Conservation (phyloP, 2,329 filamentous ascomycete genomes). For the Colletotrichum kahawae region DNA sequence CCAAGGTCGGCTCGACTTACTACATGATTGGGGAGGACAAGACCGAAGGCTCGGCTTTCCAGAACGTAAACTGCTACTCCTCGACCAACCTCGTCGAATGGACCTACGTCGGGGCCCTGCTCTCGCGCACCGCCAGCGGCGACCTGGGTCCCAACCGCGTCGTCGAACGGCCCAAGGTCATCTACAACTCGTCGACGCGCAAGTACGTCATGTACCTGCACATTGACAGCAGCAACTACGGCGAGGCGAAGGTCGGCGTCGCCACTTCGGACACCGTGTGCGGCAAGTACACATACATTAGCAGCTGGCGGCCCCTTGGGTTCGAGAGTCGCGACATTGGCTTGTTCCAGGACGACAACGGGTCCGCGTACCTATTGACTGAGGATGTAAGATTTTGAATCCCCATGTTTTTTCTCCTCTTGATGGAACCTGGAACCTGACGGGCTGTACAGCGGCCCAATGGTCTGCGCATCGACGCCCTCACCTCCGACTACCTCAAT, state of each 20-base stretch:
- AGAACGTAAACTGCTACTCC: slow-evolving; percentile 72
- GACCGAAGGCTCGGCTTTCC: slow-evolving; percentile 63
- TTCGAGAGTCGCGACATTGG: slow-evolving; percentile 56
- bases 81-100: slow-evolving; percentile 69
- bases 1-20: slow-evolving; percentile 58
- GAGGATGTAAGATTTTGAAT: slow-evolving; percentile 47
- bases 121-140: slow-evolving; percentile 53
- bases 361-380: slow-evolving; percentile 63
- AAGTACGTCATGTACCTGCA: slow-evolving; percentile 75
- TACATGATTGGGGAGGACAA: slow-evolving; percentile 77
- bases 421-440: neutral
- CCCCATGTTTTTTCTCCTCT: neutral
- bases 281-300: slow-evolving; percentile 54
- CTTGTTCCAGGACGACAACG: slow-evolving; percentile 66
- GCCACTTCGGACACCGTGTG: slow-evolving; percentile 65
- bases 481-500: slow-evolving; percentile 62
- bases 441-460: slow-evolving; percentile 1
- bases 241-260: slow-evolving; percentile 68
- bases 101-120: slow-evolving; percentile 63
- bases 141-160: slow-evolving; percentile 67
- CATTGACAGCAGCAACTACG: slow-evolving; percentile 66
- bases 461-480: slow-evolving; percentile 52
- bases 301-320: slow-evolving; percentile 39
- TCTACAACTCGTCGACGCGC: slow-evolving; percentile 66
- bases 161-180: slow-evolving; percentile 71